phyloP scores from a whole-genome alignment of 2,329 filamentous ascomycete species.

The Orbilia brochopaga region DNA sequence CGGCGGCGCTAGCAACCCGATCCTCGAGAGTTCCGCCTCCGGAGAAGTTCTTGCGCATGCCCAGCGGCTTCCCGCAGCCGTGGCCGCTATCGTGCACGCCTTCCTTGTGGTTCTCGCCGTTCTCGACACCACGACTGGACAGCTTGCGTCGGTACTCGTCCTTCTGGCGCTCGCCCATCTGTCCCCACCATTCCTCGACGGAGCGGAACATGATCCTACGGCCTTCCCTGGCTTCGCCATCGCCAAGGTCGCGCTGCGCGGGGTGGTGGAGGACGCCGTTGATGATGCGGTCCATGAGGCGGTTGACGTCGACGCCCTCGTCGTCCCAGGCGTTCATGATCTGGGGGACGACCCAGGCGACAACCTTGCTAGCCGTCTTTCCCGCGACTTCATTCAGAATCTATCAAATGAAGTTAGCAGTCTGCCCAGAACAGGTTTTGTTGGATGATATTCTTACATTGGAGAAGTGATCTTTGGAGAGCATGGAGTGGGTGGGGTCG shows the following conservation, averaged over 20 bases:
- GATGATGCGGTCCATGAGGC: conserved; percentile 77
- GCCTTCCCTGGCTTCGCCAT: conserved; percentile 74
- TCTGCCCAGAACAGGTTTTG: conserved; percentile 20
- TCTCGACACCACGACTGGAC: conserved; percentile 75
- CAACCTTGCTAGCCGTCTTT: conserved; percentile 75
- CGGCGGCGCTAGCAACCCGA: conserved; percentile 64
- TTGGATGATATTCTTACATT: conserved; percentile 64
- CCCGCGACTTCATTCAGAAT: conserved; percentile 88
- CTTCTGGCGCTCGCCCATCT: conserved; percentile 68
- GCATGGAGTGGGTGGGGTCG: conserved; percentile 92
- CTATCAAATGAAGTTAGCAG: conserved; percentile 55
- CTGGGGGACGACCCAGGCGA: conserved; percentile 87
- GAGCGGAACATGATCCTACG: conserved; percentile 78
- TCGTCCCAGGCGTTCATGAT: conserved; percentile 88
- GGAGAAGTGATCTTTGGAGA: conserved; percentile 93
- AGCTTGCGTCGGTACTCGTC: conserved; percentile 75
- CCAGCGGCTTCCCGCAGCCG: conserved; percentile 79
- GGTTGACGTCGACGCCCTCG: conserved; percentile 71
- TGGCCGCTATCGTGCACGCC: conserved; percentile 84
- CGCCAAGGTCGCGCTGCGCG: conserved; percentile 72
- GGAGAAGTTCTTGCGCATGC: conserved; percentile 66
- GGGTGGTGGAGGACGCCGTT: conserved; percentile 86
- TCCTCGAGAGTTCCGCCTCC: conserved; percentile 66
- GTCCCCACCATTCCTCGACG: conserved; percentile 81
- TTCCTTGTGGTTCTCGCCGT: conserved; percentile 83